Evolutionary conservation across 2,329 filamentous ascomycete genomes (phyloP), one percentile per base, ranked within the genome.

Genomic region (Trichothecium sympodiale): DNA sequence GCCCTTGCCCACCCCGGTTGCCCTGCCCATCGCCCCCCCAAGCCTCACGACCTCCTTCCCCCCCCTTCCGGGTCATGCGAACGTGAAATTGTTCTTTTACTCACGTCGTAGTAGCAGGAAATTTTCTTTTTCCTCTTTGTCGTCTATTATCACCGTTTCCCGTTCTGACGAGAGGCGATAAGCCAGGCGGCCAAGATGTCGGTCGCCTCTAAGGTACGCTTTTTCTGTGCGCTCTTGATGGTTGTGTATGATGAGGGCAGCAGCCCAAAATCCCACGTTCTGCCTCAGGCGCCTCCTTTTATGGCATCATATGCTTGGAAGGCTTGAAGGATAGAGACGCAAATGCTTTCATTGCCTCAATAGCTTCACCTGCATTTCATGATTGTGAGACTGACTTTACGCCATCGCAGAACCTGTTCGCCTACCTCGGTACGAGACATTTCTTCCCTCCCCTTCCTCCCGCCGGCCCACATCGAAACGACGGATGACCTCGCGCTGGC

Each of bases 391-490:
- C 39, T 46, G 17, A 45, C 37, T 17, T 37, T 33, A 32, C 42
- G 31, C 32, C 17, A 20, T 28, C 29, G 17, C 50, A 96, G 91
- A 98, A 98, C 77, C 80, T 84, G 59, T 96, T 84, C 77, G 89
- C 91, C 77, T 81, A 94, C 71, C 86, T 98, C 76, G 89, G 91
- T 96, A 94, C 56, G 65, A 57, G 48, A 43, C 43, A 46, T 44
- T 35, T 45, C 42, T 47, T 40, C 46, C 41, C 38, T 38, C 41
- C 46, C 38, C 45, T 41, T 40, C 41, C 39, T 41, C 43, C 23
- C 26, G n/a, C 32, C 32, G 25, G 20, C 20, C 20, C 20, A 25
- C 20, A 6, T 10, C 20, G 20, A 25, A 25, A 10, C 20, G 20
- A 25, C 10, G 41, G 37, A 37, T 44, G 43, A 43, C 37, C 33